Percentiles rank a stretch among this genome's conserved stretches.
Evolutionary conservation across 2,329 filamentous ascomycete species (phyloP).

Genomic region (Claviceps paspali): DNA sequence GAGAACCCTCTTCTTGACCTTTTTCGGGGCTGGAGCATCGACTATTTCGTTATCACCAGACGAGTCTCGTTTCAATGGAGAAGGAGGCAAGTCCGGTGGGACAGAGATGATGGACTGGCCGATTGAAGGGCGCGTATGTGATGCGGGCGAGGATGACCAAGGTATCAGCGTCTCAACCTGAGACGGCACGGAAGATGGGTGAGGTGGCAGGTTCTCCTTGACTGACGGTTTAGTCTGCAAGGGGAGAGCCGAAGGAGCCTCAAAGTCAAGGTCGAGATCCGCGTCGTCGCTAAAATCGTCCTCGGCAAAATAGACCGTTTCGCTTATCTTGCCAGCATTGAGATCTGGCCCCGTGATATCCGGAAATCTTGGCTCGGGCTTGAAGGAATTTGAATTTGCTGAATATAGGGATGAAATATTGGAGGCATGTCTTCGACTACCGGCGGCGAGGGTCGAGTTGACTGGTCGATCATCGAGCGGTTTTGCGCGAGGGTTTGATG

Average conservation of each 20-base stretch:
- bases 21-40: constrained; percentile 14
- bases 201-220: constrained; percentile 14
- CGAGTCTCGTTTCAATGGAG: constrained; percentile 27
- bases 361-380: constrained; percentile 14
- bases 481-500: constrained; percentile 12
- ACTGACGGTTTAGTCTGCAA: constrained; percentile 13
- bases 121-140: constrained; percentile 27
- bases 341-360: constrained; percentile 19
- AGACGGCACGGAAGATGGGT: constrained; percentile 14
- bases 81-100: constrained; percentile 10
- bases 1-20: constrained; percentile 47
- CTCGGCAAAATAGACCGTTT: constrained; percentile 49
- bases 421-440: constrained; percentile 2
- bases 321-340: constrained; percentile 10
- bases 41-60: constrained; percentile 15
- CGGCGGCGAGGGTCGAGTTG: constrained; percentile 16
- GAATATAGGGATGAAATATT: constrained; percentile 20
- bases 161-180: constrained; percentile 29
- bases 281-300: constrained; percentile 81
- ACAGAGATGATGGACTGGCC: constrained; percentile 8
- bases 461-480: constrained; percentile 16
- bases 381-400: constrained; percentile 32
- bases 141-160: constrained; percentile 56
- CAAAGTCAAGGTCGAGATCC: constrained; percentile 54
- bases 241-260: constrained; percentile 40